These are phyloP conservation scores for Fragaria ananassa DNA, from an alignment of 306 rosid genomes.

Conservation along the genomic window DNA sequence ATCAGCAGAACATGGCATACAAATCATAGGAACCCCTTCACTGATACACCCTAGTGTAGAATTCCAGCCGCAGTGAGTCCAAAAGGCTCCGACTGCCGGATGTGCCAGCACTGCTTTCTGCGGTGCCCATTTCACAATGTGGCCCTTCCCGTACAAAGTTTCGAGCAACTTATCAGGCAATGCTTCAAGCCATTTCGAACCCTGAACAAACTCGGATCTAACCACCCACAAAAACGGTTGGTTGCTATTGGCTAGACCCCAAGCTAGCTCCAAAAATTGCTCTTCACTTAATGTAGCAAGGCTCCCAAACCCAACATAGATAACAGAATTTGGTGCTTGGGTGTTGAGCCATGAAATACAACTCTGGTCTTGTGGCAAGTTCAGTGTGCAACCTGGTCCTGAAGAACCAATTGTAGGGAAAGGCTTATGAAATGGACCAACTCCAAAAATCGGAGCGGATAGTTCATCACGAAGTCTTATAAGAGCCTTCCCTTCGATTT, in stretches of 20 bases:
- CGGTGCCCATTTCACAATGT: not conserved
- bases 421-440: not conserved
- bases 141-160: not conserved
- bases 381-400: not conserved
- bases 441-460: not conserved
- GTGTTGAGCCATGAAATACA: not conserved
- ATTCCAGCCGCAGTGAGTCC: not conserved
- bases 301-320: not conserved
- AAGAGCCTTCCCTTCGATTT: not conserved
- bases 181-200: not conserved
- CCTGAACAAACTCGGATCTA: not conserved
- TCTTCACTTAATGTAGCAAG: not conserved
- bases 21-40: constrained; percentile 1
- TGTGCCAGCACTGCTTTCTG: not conserved
- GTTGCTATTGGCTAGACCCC: not conserved
- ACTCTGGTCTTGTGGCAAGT: not conserved
- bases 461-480: not conserved
- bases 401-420: not conserved
- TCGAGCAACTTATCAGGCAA: not conserved
- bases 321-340: not conserved
- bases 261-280: not conserved
- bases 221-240: not conserved
- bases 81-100: not conserved
- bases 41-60: not conserved
- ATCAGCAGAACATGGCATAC: not conserved